Evolutionary conservation across 805 yeast species (phyloP).

Genomic region (Wickerhamomyces queroliae): DNA sequence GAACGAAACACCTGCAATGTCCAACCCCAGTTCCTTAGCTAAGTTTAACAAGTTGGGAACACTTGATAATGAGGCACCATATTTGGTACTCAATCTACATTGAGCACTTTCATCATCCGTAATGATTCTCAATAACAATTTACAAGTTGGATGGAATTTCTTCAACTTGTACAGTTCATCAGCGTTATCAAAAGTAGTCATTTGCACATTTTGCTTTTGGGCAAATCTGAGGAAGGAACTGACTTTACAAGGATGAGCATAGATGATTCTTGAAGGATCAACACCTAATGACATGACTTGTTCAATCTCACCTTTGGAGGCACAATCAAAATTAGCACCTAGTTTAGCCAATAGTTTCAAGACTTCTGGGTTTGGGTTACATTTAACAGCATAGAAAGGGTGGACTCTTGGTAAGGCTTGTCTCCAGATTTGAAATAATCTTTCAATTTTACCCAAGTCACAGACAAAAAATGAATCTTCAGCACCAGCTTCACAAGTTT

Average conservation of each 20-base stretch:
- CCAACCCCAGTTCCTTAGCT: conserved; percentile 56
- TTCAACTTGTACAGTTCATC: conserved; percentile 78
- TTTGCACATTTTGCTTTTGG: conserved; percentile 41
- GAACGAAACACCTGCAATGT: conserved; percentile 83
- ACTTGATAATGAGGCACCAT: conserved; percentile 66
- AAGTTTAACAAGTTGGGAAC: conserved; percentile 50
- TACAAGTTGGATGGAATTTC: conserved; percentile 61
- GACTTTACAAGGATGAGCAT: conserved; percentile 95
- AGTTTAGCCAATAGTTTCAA: conserved; percentile 48
- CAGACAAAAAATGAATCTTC: conserved; percentile 87
- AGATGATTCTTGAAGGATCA: conserved; percentile 62
- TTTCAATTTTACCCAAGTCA: conserved; percentile 68
- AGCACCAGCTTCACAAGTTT: conserved; percentile 63
- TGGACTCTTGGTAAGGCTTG: conserved; percentile 61
- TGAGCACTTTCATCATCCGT: conserved; percentile 88
- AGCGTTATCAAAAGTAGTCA: conserved; percentile 86
- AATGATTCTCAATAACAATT: conserved; percentile 70
- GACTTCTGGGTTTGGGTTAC: conserved; percentile 70
- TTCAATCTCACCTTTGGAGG: conserved; percentile 80
- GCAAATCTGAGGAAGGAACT: conserved; percentile 76
- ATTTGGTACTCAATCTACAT: conserved; percentile 82
- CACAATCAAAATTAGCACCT: conserved; percentile 89
- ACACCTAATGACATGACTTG: conserved; percentile 57
- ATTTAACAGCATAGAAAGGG: conserved; percentile 94
- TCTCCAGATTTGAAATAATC: conserved; percentile 62